A percentile compares a stretch with the other conserved stretches of the same genome.
These are phyloP conservation scores for Spergularia azorica DNA, from an alignment of 179 eudicot species.

Conservation along the genomic window DNA sequence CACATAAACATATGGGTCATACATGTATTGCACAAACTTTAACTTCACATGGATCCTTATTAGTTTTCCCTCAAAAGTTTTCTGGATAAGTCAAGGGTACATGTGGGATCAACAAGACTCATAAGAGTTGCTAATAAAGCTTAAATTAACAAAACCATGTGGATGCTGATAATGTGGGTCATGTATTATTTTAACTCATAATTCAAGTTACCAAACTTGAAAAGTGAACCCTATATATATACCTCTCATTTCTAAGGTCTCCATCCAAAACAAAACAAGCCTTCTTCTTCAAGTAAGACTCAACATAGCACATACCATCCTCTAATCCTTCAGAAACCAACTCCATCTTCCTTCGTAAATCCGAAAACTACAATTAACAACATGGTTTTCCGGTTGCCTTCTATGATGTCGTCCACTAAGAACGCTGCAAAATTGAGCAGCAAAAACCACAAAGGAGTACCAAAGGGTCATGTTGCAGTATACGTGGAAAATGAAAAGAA, in stretches of 20 bases:
- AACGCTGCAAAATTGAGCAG: slow-evolving; percentile 30
- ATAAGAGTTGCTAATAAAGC: not conserved
- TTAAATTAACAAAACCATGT: slow-evolving; percentile 41
- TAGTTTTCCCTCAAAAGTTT: slow-evolving; percentile 1
- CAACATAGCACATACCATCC: not conserved
- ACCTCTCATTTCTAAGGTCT: slow-evolving; percentile 15
- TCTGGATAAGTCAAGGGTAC: slow-evolving; percentile 30
- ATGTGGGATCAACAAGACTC: slow-evolving; percentile 30
- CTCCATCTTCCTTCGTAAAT: not conserved
- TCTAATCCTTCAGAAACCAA: not conserved
- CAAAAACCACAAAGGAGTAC: slow-evolving; percentile 37
- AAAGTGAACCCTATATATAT: slow-evolving; percentile 22
- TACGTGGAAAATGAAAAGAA: slow-evolving; percentile 50
- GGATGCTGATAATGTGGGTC: slow-evolving; percentile 35
- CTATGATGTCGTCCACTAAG: slow-evolving; percentile 35
- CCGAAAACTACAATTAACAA: not conserved
- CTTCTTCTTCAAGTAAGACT: not conserved
- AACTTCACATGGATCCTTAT: slow-evolving; percentile 36
- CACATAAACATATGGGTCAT: slow-evolving; percentile 15
- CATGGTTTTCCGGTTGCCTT: slow-evolving; percentile 46
- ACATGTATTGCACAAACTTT: not conserved
- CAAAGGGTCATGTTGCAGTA: slow-evolving; percentile 47
- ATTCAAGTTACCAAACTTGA: slow-evolving; percentile 7
- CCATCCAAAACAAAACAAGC: slow-evolving; percentile 25
- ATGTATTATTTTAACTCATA: not conserved